Evolutionary conservation across 495 filamentous ascomycete genomes (phyloP).

Genomic region (Sphaerosporella brunnea): DNA sequence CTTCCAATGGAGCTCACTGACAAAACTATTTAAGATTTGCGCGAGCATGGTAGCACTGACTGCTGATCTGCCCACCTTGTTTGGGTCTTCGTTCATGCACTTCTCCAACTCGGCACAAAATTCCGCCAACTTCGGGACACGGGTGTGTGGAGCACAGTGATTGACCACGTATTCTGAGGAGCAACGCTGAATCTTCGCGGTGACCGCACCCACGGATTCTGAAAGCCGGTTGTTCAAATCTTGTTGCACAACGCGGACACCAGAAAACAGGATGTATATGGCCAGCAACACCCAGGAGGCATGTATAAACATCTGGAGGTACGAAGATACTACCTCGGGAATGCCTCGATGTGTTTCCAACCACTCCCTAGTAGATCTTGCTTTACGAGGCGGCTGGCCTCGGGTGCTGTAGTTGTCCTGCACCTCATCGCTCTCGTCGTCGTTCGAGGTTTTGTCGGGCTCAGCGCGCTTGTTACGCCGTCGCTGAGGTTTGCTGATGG

Average conservation of each 20-base stretch:
- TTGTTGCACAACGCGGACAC: conserved; percentile 49
- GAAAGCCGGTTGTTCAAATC: conserved; percentile 60
- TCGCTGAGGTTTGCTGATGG: conserved; percentile 39
- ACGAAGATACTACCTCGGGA: conserved; percentile 72
- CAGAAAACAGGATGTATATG: conserved; percentile 51
- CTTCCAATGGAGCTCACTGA: conserved; percentile 56
- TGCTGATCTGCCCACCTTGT: conserved; percentile 44
- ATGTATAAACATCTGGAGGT: conserved; percentile 45
- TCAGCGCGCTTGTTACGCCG: conserved; percentile 32
- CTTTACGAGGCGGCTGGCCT: conserved; percentile 34
- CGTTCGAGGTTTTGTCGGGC: conserved; percentile 26
- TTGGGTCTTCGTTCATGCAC: conserved; percentile 67
- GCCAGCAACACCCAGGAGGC: not conserved
- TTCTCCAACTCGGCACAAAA: conserved; percentile 61
- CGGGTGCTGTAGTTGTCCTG: conserved; percentile 11
- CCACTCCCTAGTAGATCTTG: conserved; percentile 44
- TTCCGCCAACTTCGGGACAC: conserved; percentile 53
- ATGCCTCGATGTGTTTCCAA: conserved; percentile 49
- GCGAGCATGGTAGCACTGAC: conserved; percentile 63
- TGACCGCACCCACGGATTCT: conserved; percentile 41
- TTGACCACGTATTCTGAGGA: conserved; percentile 53
- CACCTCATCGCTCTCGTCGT: conserved; percentile 24
- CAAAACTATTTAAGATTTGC: conserved; percentile 56
- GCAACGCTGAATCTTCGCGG: conserved; percentile 57
- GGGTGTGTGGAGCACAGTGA: conserved; percentile 40